These are phyloP conservation scores for Colletotrichum ledebouriae DNA, from an alignment of 2,329 filamentous ascomycete genomes.

Conservation along the genomic window DNA sequence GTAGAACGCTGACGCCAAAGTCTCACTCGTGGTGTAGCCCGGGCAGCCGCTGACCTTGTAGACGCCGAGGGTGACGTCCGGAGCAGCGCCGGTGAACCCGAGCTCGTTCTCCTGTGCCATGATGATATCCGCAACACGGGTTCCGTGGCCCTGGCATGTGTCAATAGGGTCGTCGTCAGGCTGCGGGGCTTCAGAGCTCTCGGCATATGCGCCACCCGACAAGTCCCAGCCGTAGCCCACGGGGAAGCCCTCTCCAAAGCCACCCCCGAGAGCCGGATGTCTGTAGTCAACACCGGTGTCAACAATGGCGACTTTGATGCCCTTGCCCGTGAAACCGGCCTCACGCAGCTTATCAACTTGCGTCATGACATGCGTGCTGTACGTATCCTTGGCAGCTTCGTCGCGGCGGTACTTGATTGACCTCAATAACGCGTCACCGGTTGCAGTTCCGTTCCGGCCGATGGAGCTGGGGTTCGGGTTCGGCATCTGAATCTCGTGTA, in stretches of 20 bases:
- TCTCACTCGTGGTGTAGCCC: conserved; percentile 53
- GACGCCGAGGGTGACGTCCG: conserved; percentile 55
- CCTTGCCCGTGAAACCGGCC: conserved; percentile 60
- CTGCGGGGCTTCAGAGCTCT: conserved; percentile 46
- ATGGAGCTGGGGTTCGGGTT: conserved; percentile 39
- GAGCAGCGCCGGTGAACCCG: conserved; percentile 57
- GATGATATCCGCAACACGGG: conserved; percentile 61
- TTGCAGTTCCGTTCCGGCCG: conserved; percentile 41
- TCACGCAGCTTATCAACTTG: conserved; percentile 57
- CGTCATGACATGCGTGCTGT: conserved; percentile 49
- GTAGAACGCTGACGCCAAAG: conserved; percentile 57
- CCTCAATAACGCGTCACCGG: conserved; percentile 28
- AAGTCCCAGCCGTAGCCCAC: conserved; percentile 63
- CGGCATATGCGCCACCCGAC: conserved; percentile 55
- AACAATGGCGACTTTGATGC: conserved; percentile 58
- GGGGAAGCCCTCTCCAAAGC: conserved; percentile 63
- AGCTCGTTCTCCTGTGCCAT: conserved; percentile 56
- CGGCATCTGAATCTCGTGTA: conserved; percentile 45
- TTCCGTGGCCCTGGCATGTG: conserved; percentile 58
- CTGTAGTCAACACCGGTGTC: conserved; percentile 61
- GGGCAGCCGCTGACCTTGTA: conserved; percentile 56
- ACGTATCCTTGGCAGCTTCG: conserved; percentile 30
- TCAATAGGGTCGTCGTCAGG: conserved; percentile 58
- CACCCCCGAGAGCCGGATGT: conserved; percentile 65
- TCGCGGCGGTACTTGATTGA: conserved; percentile 16